phyloP scores from a whole-genome alignment of 2,329 filamentous ascomycete genomes.

The Calonectria pteridis region DNA sequence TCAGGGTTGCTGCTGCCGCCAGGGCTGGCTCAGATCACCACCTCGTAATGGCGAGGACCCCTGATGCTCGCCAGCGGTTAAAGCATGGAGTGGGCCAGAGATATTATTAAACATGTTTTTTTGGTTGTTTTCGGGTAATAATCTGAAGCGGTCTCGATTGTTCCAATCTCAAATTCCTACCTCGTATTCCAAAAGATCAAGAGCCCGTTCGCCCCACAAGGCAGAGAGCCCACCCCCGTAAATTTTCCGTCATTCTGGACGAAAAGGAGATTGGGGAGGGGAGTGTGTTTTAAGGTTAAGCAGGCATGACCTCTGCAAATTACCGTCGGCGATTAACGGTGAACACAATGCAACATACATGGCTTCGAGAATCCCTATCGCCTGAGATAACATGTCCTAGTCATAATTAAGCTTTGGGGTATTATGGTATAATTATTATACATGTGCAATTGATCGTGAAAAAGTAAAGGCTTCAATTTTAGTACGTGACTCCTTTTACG shows the following conservation, averaged over 20 bases:
- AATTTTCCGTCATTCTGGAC: not conserved
- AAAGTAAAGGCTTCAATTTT: not conserved
- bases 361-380: not conserved
- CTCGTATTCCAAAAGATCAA: slow-evolving; percentile 8
- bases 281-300: not conserved
- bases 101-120: slow-evolving; percentile 8
- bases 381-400: not conserved
- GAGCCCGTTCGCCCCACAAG: not conserved
- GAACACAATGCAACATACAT: not conserved
- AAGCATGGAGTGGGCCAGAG: slow-evolving; percentile 8
- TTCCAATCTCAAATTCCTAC: slow-evolving; percentile 1
- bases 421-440: slow-evolving; percentile 8
- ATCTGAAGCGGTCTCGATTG: not conserved
- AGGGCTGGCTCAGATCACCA: not conserved
- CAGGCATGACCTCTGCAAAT: not conserved
- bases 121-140: not conserved
- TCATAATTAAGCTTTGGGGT: not conserved
- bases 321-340: not conserved
- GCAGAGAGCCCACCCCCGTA: not conserved
- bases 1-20: not conserved
- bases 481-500: slow-evolving; percentile 2
- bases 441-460: not conserved
- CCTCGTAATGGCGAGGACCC: slow-evolving; percentile 1
- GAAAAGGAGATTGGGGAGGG: not conserved
- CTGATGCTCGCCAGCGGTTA: slow-evolving; percentile 5